Evolutionary conservation across 75 land plant genomes (phyloP).

Genomic region (Sequoia sempervirens): DNA sequence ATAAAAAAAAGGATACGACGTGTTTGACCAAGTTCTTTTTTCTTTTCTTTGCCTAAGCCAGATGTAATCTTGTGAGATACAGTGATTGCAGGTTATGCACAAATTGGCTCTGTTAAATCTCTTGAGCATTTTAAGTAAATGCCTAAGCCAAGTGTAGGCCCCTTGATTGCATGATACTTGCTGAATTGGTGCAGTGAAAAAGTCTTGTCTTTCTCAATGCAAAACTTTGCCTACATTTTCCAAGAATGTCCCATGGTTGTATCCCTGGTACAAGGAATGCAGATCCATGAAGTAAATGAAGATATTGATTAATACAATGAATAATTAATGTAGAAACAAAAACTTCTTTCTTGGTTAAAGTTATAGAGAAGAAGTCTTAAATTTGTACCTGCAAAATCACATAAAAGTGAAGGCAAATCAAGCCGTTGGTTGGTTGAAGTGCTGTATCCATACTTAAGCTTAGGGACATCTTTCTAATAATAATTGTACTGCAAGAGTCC

Average conservation of each 20-base stretch:
- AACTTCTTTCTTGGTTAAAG: not conserved
- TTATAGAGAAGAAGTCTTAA: not conserved
- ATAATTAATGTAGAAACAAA: not conserved
- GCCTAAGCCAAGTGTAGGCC: not conserved
- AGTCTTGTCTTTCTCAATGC: not conserved
- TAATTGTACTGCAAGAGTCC: not conserved
- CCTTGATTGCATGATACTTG: not conserved
- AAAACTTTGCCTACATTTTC: not conserved
- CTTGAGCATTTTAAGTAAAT: not conserved
- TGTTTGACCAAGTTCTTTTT: not conserved
- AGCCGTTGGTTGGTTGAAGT: not conserved
- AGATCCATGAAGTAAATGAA: too few species aligned
- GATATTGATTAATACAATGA: too few species aligned
- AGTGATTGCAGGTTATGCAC: not conserved
- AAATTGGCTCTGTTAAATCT: not conserved
- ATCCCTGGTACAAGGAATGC: not conserved
- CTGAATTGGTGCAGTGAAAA: not conserved
- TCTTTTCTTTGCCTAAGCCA: not conserved
- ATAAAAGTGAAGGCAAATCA: not conserved
- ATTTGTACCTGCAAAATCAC: not conserved
- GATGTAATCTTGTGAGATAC: not conserved
- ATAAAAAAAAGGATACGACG: not conserved
- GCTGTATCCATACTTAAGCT: not conserved
- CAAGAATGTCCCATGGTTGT: not conserved
- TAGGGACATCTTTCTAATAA: not conserved